Conservation (phyloP, 176 grass and related monocot genomes). For the Guadua angustifolia region DNA sequence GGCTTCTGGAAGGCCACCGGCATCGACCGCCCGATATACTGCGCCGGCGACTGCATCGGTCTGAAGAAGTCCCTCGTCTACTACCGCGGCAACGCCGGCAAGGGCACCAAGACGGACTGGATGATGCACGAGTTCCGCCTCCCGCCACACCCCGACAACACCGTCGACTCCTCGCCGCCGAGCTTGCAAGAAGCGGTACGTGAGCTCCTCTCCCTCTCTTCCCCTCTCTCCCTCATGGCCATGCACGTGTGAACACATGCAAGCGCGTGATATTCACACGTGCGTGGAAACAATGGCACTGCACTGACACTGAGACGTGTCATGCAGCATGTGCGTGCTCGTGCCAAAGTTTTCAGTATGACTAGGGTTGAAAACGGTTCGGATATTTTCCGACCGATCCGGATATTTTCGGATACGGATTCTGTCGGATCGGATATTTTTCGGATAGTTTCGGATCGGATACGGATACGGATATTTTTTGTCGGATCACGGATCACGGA, state of each 20-base stretch:
- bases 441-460: no score
- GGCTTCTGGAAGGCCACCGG: conserved; percentile 98
- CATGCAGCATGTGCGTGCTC: not conserved
- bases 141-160: conserved; percentile 5
- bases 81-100: conserved; percentile 77
- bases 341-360: not conserved
- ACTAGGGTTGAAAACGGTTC: no score
- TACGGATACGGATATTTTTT: no score
- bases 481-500: no score
- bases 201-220: not conserved
- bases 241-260: not conserved
- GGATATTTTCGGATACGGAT: no score
- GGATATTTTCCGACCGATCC: no score
- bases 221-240: no score
- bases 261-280: not conserved
- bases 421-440: no score
- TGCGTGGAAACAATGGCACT: not conserved
- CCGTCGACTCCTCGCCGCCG: not conserved
- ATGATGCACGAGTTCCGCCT: conserved; percentile 99
- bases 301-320: not conserved
- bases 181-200: conserved; percentile 71
- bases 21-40: conserved; percentile 71
- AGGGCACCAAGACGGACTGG: conserved; percentile 91
- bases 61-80: conserved; percentile 95
- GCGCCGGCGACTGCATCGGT: conserved; percentile 58